Evolutionary conservation across 164 flowering plant genomes (phyloP), one percentile per base, ranked within the genome.

Genomic region (Stephania japonica): DNA sequence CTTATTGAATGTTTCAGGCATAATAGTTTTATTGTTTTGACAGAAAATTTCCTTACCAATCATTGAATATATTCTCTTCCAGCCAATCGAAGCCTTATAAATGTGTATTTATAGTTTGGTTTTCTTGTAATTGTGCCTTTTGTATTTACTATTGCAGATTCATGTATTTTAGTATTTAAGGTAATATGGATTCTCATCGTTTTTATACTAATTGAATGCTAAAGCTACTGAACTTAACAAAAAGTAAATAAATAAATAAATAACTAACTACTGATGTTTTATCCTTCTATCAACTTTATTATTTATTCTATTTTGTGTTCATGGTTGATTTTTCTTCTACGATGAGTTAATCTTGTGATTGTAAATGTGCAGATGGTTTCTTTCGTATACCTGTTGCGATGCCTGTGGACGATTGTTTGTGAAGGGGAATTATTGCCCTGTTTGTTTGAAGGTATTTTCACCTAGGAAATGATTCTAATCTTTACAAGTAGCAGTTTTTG

Each of bases 331-430:
- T 64, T 65, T n/a, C 70, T 64, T 14, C 27, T 32, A 61, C 42
- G 42, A 68, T 75, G 24, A 41, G 66, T 21, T 71, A 38, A 38
- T 16, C 56, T 23, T 74, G 50, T 70, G 9, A 62, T 77, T 47
- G 66, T 27, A 1, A 82, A 67, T 26, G 67, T 79, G 73, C 83
- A 96, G 98, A 87, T 93, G 99, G 99, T 92, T 96, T 84, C 84
- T 96, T 68, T 94, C 97, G 65, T 92, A 93, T 61, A 93, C 97
- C 72, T 96, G 89, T 76, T 96, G 99, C 78, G 99, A 96, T 89
- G 98, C 99, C 61, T 96, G 99, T 83, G 99, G 99, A 77, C 89
- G 99, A 78, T 87, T 96, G 83, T 96, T 96, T 83, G 94, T 88
- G 74, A 93, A 96, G 81, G 97, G 97, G 21, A 96, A 96, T 49